Evolutionary conservation across 768 basidiomycete genomes (phyloP).

Genomic region (Trametes cingulata): DNA sequence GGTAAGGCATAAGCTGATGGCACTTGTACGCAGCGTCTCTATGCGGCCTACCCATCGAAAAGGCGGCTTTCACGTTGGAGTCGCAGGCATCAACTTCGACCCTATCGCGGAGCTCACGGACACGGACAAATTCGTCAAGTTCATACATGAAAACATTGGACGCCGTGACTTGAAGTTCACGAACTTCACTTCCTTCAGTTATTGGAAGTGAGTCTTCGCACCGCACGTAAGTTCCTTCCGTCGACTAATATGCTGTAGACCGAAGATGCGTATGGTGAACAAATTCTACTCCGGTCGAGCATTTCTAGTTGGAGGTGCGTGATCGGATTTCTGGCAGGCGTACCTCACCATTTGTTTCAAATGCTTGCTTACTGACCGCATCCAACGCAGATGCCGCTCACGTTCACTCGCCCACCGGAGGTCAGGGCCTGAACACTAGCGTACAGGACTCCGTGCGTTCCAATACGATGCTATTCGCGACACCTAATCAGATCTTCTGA

Average conservation of each 20-base stretch:
- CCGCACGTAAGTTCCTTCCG: constrained; percentile 1
- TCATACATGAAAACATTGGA: constrained; percentile 32
- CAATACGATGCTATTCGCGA: too few relatives aligned
- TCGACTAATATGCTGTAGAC: constrained; percentile 34
- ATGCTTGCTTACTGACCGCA: background rate
- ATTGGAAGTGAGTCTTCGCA: constrained; percentile 31
- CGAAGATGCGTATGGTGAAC: constrained; percentile 51
- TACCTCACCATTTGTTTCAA: too few relatives aligned
- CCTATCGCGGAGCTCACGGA: constrained; percentile 23
- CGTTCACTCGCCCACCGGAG: constrained; percentile 46
- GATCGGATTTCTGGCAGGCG: too few relatives aligned
- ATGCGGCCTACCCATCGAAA: constrained; percentile 12
- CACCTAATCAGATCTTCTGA: background rate
- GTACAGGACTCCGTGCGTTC: constrained; percentile 31
- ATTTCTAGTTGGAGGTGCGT: constrained; percentile 36
- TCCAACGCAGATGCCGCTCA: constrained; percentile 48
- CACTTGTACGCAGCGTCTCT: constrained; percentile 13
- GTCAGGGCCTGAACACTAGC: constrained; percentile 36
- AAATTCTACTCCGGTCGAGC: constrained; percentile 44
- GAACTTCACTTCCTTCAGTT: constrained; percentile 24
- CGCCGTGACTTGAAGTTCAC: constrained; percentile 35
- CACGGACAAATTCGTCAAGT: constrained; percentile 30
- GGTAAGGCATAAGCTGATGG: background rate
- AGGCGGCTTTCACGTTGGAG: constrained; percentile 1
- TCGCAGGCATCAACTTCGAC: constrained; percentile 11